Base-by-base conservation (phyloP, 768 basidiomycete genomes). In the Hypholoma sublateritium region DNA sequence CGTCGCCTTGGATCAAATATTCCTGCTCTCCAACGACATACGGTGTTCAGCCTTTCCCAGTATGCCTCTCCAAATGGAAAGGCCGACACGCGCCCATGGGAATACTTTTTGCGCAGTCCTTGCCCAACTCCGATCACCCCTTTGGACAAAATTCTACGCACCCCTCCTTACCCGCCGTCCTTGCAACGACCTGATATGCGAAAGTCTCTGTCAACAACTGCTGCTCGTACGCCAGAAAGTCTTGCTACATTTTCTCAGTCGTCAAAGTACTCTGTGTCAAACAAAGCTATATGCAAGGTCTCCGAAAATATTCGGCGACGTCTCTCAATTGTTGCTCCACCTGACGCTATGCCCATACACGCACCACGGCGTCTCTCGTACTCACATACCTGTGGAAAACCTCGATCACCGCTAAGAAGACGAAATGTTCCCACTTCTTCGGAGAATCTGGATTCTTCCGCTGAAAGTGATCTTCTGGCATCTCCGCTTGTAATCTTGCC, bases 311-410 rank as follows among this genome's bases (percentile, higher is more conserved):
- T 50, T 36, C 28, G 47, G 36, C 49, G 56, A 22, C 56, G 56
- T 21, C 53, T 53, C 52, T 60, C 60, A 21, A 21, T 48, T 19
- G 51, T 58, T 17, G 42, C 53, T 11, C 56, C 60, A 4, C 53
- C 60, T 16, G 52, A 57, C 39, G 56, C 45, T 9, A 17, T 22
- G 28, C 56, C 44, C 8, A 44, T 61, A 14, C 42, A 55, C 50
- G 56, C 44, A n/a, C 56, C 56, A 6, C 50, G 60, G 35, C 60
- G 60, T n/a, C 53, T 57, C 19, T 61, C 60, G 11, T 60, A 61
- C 48, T 57, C 60, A 12, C 45, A 49, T 12, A 36, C 51, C 2
- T 53, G 16, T 17, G 45, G 36, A 32, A 39, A 51, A 46, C 13
- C 45, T 36, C 41, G 32, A 28, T 52, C 59, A 9, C 55, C 46